A percentile compares a stretch with the other conserved stretches of the same genome.
These are phyloP conservation scores for Sphenostylis stenocarpa DNA, from an alignment of 306 rosid species.

Conservation along the genomic window DNA sequence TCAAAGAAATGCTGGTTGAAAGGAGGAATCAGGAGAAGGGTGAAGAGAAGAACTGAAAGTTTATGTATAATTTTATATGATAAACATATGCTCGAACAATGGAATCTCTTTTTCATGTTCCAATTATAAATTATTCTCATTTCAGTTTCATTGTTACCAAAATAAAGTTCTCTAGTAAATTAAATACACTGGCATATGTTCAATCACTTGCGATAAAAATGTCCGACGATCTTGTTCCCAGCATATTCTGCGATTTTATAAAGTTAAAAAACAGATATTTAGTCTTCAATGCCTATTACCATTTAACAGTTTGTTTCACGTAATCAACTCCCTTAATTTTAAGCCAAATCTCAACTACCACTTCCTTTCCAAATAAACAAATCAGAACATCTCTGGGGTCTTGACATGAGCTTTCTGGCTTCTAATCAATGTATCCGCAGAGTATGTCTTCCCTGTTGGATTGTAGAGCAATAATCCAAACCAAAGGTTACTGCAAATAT, in stretches of 20 bases:
- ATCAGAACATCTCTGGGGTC: background rate
- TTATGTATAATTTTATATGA: conserved; percentile 11
- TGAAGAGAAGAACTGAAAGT: conserved; percentile 2
- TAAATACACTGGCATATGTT: background rate
- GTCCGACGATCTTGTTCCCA: background rate
- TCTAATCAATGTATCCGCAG: background rate
- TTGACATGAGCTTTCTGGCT: background rate
- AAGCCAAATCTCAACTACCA: background rate
- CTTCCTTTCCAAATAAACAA: background rate
- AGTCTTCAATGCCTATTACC: background rate
- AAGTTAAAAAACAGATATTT: background rate
- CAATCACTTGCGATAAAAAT: conserved; percentile 17
- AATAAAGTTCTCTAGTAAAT: background rate
- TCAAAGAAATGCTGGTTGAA: conserved; percentile 41
- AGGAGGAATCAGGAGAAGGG: conserved; percentile 28
- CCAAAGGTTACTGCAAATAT: background rate
- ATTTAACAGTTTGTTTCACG: background rate
- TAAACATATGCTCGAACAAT: background rate
- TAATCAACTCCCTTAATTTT: background rate
- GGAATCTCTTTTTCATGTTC: background rate
- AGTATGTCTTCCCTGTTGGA: background rate
- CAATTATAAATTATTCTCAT: background rate
- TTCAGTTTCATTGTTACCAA: conserved; percentile 13
- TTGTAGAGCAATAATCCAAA: background rate
- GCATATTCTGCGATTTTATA: background rate